Base-by-base conservation (phyloP, 73 alveolate genomes). In the Paramecium biaurelia region DNA sequence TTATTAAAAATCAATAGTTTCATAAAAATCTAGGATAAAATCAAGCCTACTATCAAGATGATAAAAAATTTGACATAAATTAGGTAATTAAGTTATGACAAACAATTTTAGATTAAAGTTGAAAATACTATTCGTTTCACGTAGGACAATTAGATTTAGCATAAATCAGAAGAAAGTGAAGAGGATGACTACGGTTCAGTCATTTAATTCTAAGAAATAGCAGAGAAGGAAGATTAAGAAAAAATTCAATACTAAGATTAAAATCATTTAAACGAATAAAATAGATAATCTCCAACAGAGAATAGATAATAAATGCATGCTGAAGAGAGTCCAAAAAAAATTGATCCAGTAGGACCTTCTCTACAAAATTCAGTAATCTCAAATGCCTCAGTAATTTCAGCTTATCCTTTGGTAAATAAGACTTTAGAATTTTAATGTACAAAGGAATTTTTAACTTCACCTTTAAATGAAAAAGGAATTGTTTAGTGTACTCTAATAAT, bases 1-100 rank as follows among this genome's bases (percentile, higher is more conserved):
- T 63, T 0, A 63, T 53, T 18, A 53, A 30, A 12, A 63, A 63
- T n/a, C 1, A 12, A 26, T 26, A 63, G 84, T 63, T 63, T 32
- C 84, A 63, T 63, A 74, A 41, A 74, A 74, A 74, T 41, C 87
- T 74, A 15, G 87, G 87, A 35, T 37, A 74, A 41, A 74, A 74
- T 74, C 24, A 74, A 37, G 87, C 87, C 2, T 37, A 0, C 57
- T 74, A 74, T 74, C 30, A 28, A 74, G 87, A 34, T 4, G 87
- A 74, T 37, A 21, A 37, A 35, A 41, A 74, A 41, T 35, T 74
- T 20, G 59, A 74, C 58, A 23, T 37, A 9, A 41, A 74, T 74
- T 28, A 74, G 87, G 87, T 74, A 74, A 15, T 74, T 37, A 74
- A 37, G 59, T 37, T 74, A 9, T 32, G 49, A 63, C 41, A 12